Conservation (phyloP, 805 yeast genomes). For the Peterozyma xylosa region DNA sequence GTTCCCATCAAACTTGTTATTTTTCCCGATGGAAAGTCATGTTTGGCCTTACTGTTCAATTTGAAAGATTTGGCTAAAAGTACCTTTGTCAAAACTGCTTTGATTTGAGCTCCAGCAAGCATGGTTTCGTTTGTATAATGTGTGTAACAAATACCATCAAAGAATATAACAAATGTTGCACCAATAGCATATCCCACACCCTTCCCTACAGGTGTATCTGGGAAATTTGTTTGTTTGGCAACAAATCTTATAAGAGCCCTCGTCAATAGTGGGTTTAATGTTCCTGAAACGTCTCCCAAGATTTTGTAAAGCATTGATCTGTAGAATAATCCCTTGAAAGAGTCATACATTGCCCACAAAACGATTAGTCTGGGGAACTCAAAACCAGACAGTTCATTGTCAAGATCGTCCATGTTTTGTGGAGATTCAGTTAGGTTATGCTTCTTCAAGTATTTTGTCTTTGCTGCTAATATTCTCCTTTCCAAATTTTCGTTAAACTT, state of each 20-base stretch:
- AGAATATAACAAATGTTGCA: constrained; percentile 44
- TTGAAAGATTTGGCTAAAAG: constrained; percentile 60
- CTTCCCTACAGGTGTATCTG: constrained; percentile 32
- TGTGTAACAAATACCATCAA: constrained; percentile 42
- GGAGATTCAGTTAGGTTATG: constrained; percentile 21
- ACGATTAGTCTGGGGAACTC: constrained; percentile 35
- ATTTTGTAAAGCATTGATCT: constrained; percentile 33
- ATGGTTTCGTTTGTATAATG: constrained; percentile 57
- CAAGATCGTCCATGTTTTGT: constrained; percentile 21
- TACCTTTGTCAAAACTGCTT: constrained; percentile 64
- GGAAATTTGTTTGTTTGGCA: constrained; percentile 37
- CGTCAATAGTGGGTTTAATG: constrained; percentile 61
- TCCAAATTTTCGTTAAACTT: constrained; percentile 27
- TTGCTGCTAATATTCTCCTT: constrained; percentile 19
- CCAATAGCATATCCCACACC: constrained; percentile 84
- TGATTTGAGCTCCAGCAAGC: constrained; percentile 60
- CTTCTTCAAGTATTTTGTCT: constrained; percentile 20
- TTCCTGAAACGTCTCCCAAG: constrained; percentile 38
- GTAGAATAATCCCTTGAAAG: constrained; percentile 38
- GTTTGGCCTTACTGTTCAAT: constrained; percentile 48
- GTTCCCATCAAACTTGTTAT: constrained; percentile 75
- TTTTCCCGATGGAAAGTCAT: constrained; percentile 57
- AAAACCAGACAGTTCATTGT: constrained; percentile 20
- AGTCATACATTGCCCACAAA: constrained; percentile 36
- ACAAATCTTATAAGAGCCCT: constrained; percentile 60